Percentiles rank a stretch among this genome's conserved stretches.
phyloP scores from a whole-genome alignment of 1,284 basidiomycete genomes.

The Puccinia hordei region DNA sequence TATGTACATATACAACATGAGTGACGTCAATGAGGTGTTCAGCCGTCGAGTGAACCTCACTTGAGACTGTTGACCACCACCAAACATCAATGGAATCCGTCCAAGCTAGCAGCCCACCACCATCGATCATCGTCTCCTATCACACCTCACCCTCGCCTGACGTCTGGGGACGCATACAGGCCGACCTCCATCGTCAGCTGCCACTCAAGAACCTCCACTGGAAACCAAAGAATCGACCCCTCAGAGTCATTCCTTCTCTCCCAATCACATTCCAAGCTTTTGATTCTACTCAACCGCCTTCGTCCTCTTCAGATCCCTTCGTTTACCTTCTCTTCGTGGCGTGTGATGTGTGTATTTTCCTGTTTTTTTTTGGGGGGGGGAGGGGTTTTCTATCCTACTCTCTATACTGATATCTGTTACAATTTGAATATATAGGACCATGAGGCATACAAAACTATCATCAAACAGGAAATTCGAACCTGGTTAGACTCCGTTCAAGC shows the following conservation, averaged over 20 bases:
- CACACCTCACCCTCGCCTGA: slow-evolving; percentile 50
- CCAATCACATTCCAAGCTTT: slow-evolving; percentile 73
- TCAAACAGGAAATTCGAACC: slow-evolving; percentile 83
- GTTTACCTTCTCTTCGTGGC: slow-evolving; percentile 80
- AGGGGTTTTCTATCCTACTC: not conserved
- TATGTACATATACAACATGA: too few relatives aligned
- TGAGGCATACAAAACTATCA: slow-evolving; percentile 75
- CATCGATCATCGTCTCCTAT: slow-evolving; percentile 44
- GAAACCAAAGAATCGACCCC: slow-evolving; percentile 71
- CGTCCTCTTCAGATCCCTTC: slow-evolving; percentile 63
- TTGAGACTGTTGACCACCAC: slow-evolving; percentile 5
- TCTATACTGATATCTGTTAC: not conserved
- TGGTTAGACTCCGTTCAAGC: slow-evolving; percentile 74
- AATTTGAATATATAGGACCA: slow-evolving; percentile 67
- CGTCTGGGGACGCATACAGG: slow-evolving; percentile 62
- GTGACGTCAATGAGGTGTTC: too few relatives aligned
- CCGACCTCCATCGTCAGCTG: slow-evolving; percentile 68
- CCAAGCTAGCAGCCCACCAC: slow-evolving; percentile 4
- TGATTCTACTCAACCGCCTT: slow-evolving; percentile 63
- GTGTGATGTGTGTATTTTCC: slow-evolving; percentile 71
- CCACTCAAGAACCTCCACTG: slow-evolving; percentile 87
- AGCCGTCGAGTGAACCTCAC: not conserved
- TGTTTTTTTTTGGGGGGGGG: not conserved
- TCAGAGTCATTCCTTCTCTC: slow-evolving; percentile 84
- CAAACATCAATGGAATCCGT: slow-evolving; percentile 12